Base-by-base conservation (phyloP, 352 stramenopile genomes). In the Thalassiosira ordinaria region DNA sequence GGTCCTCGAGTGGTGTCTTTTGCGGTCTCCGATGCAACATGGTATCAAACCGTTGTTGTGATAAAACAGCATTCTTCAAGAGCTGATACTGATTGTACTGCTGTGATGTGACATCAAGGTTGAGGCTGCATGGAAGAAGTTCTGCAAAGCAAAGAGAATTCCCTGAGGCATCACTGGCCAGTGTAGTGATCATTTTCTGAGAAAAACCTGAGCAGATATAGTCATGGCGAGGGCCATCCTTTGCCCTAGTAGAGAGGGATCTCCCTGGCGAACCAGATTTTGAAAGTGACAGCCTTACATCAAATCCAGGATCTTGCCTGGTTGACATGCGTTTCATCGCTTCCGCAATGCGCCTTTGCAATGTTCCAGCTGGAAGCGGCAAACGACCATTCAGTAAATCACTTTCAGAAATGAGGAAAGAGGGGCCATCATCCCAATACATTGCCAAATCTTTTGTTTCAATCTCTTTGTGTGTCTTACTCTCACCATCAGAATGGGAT, bases 381-480 rank as follows among this genome's bases (percentile, higher is more conserved):
- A 80, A 39, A n/a, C 35, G 27, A 6, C 77, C 77, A 39, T 72
- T 74, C 3, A 94, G 70, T 5, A 91, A 33, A 62, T 89, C 70
- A 65, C 71, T 91, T 69, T 92, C 89, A 1, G 85, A 88, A 51
- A 94, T 52, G 3, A 94, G 44, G 60, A 92, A 88, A 8, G 78
- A 61, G 31, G 87, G 80, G 41, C 78, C 75, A 67, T 91, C 75
- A 78, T 94, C 89, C 89, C 89, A 94, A 74, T 94, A 94, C 24
- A 94, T 76, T 24, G 55, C 74, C 31, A 91, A 60, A 59, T 91
- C 78, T 24, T 85, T 77, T 37, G 89, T 82, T 26, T 85, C 76
- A 60, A 84, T 66, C 24, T 84, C 83, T 67, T 91, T 87, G 33
- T 37, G 26, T 16, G 61, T 60, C 31, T 59, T 79, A 14, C 64